Evolutionary conservation across 192 early-diverging fungal species (phyloP), one percentile per base, ranked within the genome.

Genomic region (Rhizophagus clarus): DNA sequence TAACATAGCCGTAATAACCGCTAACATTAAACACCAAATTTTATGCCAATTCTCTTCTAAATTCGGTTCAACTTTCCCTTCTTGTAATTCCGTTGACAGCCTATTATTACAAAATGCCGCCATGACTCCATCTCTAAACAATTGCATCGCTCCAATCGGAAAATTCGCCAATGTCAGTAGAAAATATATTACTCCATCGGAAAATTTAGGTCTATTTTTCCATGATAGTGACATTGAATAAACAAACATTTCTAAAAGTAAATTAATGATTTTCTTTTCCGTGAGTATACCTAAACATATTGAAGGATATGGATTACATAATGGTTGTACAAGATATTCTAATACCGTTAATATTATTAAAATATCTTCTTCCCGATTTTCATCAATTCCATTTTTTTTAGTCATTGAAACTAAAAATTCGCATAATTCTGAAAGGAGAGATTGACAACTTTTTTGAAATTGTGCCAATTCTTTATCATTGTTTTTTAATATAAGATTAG

Each of bases 1-100:
- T 61, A 87, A 66, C 2, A 88, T 64, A 60, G 85, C 81, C 5
- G 81, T 88, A 24, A 87, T 79, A 3, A 86, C 83, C 20, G 85
- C 85, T 26, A 90, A 61, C 75, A 85, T 85, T 72, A 86, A 86
- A 40, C 87, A 87, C 89, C 89, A 90, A 12, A 88, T 82, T 8
- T 80, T 77, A 69, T 88, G 89, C 67, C 86, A 80, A 70, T 86
- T 66, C 10, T 68, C 40, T n/a, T 14, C 34, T 32, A 62, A 14
- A 68, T 69, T 49, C 14, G 63, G 66, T 49, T 42, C 37, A 20
- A 79, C 31, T 26, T 32, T 28, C 7, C 77, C 77, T 51, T 67
- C 64, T 29, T 63, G 77, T 47, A 79, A 24, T 20, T 32, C 24
- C 0, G 28, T 4, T 22, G 77, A 68, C 10, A 79, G 34, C 0